Percentiles rank a stretch among this genome's conserved stretches.
Conservation (phyloP, 179 eudicot genomes). For the Camellia oleifera region DNA sequence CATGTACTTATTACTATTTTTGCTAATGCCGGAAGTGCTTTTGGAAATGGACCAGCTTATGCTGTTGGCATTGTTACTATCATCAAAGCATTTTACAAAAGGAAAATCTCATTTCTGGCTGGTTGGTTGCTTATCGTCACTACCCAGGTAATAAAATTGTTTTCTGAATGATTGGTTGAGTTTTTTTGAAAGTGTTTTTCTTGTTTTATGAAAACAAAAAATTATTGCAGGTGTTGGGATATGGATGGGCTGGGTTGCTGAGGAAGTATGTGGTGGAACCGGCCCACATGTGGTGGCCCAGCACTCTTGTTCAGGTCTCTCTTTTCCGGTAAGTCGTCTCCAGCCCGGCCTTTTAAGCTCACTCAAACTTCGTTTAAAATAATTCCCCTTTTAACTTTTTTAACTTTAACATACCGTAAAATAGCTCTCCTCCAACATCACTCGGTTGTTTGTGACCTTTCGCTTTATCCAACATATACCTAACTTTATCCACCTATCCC, state of each 20-base stretch:
- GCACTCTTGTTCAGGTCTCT: conserved; percentile 51
- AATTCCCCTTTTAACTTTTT: too few species aligned
- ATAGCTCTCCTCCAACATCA: too few species aligned
- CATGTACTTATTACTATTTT: conserved; percentile 71
- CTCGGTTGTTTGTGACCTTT: too few species aligned
- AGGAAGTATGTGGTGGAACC: conserved; percentile 53
- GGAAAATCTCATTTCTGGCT: conserved; percentile 35
- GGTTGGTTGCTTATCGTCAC: conserved; percentile 46
- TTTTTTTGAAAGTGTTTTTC: background rate
- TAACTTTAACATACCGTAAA: too few species aligned
- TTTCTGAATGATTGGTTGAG: too few species aligned
- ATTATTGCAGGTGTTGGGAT: conserved; percentile 36
- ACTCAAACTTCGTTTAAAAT: too few species aligned
- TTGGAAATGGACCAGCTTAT: conserved; percentile 38
- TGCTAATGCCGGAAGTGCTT: conserved; percentile 40
- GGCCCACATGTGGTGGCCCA: conserved; percentile 65
- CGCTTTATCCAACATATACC: too few species aligned
- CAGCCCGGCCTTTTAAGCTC: too few species aligned
- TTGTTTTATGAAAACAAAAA: background rate
- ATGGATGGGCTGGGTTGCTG: conserved; percentile 52
- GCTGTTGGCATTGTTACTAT: conserved; percentile 40
- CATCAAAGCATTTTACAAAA: conserved; percentile 31
- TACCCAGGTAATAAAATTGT: conserved; percentile 27
- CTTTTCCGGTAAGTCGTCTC: conserved; percentile 28
- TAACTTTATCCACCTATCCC: too few species aligned